These are phyloP conservation scores for Paracorniculantispora psalliotae DNA, from an alignment of 2,329 filamentous ascomycete genomes.

Conservation along the genomic window DNA sequence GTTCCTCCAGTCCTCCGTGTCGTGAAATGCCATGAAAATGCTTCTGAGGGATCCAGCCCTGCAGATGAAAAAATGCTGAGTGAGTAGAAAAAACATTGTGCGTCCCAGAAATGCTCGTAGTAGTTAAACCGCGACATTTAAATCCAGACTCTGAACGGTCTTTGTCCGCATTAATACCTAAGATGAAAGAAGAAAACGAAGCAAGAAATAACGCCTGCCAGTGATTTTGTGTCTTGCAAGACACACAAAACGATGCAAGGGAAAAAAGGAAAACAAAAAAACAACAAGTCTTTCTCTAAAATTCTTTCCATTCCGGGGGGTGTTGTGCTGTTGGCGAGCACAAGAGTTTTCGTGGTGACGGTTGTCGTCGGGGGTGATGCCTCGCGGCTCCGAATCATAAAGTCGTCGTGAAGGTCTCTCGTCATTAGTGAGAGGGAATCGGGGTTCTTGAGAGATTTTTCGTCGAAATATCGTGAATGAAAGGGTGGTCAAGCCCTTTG, in stretches of 20 bases:
- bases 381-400: conserved; percentile 1
- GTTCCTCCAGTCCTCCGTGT: neutral
- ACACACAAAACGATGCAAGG: neutral
- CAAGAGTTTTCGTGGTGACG: neutral
- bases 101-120: conserved; percentile 13
- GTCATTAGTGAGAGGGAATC: neutral
- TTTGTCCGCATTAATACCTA: conserved; percentile 16
- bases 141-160: conserved; percentile 13
- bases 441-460: neutral
- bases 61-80: conserved; percentile 2
- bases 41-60: conserved; percentile 6
- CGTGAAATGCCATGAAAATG: conserved; percentile 1
- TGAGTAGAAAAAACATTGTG: conserved; percentile 6
- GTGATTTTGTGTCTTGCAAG: conserved; percentile 4
- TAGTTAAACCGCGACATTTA: conserved; percentile 15
- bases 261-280: conserved; percentile 9
- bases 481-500: neutral
- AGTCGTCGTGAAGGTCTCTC: conserved; percentile 3
- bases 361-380: conserved; percentile 1
- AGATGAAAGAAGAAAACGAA: conserved; percentile 4
- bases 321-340: conserved; percentile 1
- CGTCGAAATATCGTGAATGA: neutral
- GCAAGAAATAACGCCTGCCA: conserved; percentile 13
- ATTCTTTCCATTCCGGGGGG: conserved; percentile 7
- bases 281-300: conserved; percentile 13